phyloP scores from a whole-genome alignment of 1,284 basidiomycete species.

The Wolfiporia cocos region DNA sequence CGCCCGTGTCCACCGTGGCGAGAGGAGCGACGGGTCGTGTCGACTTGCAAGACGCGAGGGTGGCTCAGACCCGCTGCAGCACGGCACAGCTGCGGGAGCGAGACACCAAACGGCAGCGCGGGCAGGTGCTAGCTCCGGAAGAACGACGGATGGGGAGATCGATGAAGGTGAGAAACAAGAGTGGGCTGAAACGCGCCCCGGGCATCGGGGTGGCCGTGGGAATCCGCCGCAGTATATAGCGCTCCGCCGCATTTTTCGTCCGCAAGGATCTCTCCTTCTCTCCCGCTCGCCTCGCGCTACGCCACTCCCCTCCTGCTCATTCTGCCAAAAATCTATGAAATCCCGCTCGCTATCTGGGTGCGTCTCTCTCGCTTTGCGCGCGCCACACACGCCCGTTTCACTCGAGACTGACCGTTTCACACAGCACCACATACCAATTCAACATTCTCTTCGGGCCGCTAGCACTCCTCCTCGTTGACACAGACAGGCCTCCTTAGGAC shows the following conservation, averaged over 20 bases:
- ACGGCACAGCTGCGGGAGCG: no score
- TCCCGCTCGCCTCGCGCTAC: constrained; percentile 5
- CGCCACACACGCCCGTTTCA: no score
- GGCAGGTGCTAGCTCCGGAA: no score
- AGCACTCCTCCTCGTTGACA: constrained; percentile 54
- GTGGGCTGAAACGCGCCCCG: no score
- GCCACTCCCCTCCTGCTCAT: constrained; percentile 9
- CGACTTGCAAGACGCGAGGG: no score
- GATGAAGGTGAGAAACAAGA: no score
- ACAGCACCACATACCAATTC: constrained; percentile 39
- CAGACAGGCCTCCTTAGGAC: constrained; percentile 72
- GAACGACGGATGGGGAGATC: no score
- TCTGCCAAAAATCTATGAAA: constrained; percentile 18
- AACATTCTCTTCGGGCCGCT: constrained; percentile 59
- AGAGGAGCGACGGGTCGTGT: no score
- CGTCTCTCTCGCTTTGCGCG: constrained; percentile 8
- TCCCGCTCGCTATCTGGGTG: constrained; percentile 20
- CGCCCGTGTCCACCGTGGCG: no score
- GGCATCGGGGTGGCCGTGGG: no score
- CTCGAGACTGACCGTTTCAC: constrained; percentile 6
- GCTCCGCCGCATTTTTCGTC: constrained; percentile 10
- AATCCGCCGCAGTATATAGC: constrained; percentile 12
- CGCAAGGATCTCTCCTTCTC: constrained; percentile 20
- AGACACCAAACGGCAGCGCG: no score
- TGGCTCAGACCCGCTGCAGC: no score